A percentile compares a stretch with the other conserved stretches of the same genome.
Conservation (phyloP, 1,139 yeast species). For the Blastobotrys proliferans region DNA sequence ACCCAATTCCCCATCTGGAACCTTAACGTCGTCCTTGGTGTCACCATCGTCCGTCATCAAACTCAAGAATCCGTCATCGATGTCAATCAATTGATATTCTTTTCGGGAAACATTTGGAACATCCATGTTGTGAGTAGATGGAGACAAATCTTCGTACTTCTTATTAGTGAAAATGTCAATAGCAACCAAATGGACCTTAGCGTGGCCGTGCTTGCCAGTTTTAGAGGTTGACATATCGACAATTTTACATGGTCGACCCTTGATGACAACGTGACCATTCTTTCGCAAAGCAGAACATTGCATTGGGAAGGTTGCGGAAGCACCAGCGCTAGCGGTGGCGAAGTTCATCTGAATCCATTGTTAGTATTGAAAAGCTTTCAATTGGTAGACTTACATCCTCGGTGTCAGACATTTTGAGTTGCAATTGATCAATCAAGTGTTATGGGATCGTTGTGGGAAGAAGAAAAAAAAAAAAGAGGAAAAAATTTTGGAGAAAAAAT, state of each 20-base stretch:
- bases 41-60: conserved; percentile 97
- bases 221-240: conserved; percentile 99
- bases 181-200: conserved; percentile 99
- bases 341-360: conserved; percentile 63
- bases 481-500: conserved; percentile 9
- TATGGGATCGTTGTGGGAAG: conserved; percentile 14
- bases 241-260: conserved; percentile 99
- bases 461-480: conserved; percentile 7
- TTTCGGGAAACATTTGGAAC: conserved; percentile 96
- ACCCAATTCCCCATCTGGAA: conserved; percentile 98
- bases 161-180: conserved; percentile 98
- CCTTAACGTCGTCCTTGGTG: conserved; percentile 98
- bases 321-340: conserved; percentile 99
- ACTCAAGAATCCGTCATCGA: conserved; percentile 96
- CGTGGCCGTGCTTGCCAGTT: conserved; percentile 99
- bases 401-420: conserved; percentile 23
- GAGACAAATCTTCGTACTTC: conserved; percentile 99
- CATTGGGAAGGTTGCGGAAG: conserved; percentile 97
- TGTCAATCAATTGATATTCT: conserved; percentile 95
- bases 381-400: conserved; percentile 26
- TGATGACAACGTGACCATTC: conserved; percentile 98
- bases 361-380: not conserved
- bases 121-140: conserved; percentile 99
- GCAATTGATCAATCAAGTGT: not conserved
- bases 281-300: conserved; percentile 99